Conservation (phyloP, 2,329 filamentous ascomycete species). For the Diaporthe batatas region DNA sequence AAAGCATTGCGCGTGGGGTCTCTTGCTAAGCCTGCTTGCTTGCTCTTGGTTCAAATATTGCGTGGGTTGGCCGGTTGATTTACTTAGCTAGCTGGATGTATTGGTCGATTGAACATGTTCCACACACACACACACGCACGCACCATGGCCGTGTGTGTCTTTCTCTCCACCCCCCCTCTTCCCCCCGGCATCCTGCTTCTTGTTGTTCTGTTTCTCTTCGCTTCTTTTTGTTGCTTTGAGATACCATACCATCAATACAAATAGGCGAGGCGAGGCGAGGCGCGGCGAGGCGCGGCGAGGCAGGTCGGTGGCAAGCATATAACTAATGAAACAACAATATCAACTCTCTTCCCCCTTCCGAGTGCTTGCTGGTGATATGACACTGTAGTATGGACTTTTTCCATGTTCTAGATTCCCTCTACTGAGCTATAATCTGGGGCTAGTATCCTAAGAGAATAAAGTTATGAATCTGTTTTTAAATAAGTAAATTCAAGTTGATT, state of each 20-base stretch:
- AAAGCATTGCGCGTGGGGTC: constrained; percentile 4
- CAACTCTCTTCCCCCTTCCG: neutral
- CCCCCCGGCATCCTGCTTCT: neutral
- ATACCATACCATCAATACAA: constrained; percentile 23
- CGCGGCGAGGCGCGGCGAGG: too few species aligned
- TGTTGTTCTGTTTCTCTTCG: neutral
- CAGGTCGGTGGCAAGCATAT: neutral
- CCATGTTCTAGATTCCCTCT: too few species aligned
- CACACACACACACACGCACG: neutral
- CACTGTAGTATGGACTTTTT: too few species aligned
- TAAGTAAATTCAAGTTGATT: too few species aligned
- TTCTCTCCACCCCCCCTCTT: too few species aligned
- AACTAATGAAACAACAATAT: constrained; percentile 14
- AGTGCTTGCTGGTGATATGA: neutral
- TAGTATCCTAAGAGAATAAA: too few species aligned
- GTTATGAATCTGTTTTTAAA: too few species aligned
- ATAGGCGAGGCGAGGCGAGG: neutral
- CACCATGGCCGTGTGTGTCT: too few species aligned
- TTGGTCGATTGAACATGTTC: neutral
- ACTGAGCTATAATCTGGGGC: too few species aligned
- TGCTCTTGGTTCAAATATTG: neutral
- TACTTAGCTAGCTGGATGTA: neutral
- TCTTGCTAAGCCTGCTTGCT: constrained; percentile 7
- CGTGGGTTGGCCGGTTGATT: too few species aligned
- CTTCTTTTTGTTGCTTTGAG: constrained; percentile 21